Base-by-base conservation (phyloP, 1,284 basidiomycete genomes). In the Apiotrichum sp. region DNA sequence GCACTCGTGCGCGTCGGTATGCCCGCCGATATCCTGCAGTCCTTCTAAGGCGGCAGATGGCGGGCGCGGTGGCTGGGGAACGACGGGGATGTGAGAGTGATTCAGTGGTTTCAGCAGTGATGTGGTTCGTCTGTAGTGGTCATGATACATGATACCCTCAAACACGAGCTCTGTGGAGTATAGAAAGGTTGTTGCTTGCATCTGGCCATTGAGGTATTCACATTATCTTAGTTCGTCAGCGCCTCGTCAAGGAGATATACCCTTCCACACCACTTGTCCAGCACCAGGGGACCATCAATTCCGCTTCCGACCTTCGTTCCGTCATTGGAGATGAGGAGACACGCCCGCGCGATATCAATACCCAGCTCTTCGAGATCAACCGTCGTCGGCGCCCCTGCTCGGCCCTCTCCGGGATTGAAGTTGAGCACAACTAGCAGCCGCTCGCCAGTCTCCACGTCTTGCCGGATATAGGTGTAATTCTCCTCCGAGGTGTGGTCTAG, bases 391-490 rank as follows among this genome's bases (percentile, higher is more conserved):
- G 45, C 52, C 3, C 66, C 69, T 3, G 56, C 43, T 0, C 65
- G 58, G 32, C 62, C 57, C 10, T 46, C 40, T 2, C 61, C 63
- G 35, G 63, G 53, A 4, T 66, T 56, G 31, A 75, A 70, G 65
- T 74, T 73, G 57, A 75, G 66, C 3, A 68, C 58, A 42, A 75
- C 61, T n/a, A 71, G 53, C 10, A 65, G 55, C 22, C 53, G 56
- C 36, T 67, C 61, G 29, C 44, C 46, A 41, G 64, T 64, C 2
- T 61, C 63, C 10, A 60, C 57, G 36, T 64, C 62, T 9, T 69
- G 57, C 51, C 76, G 74, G 53, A 70, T 62, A 62, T 71, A 78
- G 33, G 69, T 62, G 61, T 75, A 69, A 49, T 70, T 64, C 45
- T 69, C 44, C 34, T 74, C 69, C 54, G 73, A 64, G 8, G 57